phyloP scores from a whole-genome alignment of 2,329 filamentous ascomycete genomes.

The Sporothrix sp. region DNA sequence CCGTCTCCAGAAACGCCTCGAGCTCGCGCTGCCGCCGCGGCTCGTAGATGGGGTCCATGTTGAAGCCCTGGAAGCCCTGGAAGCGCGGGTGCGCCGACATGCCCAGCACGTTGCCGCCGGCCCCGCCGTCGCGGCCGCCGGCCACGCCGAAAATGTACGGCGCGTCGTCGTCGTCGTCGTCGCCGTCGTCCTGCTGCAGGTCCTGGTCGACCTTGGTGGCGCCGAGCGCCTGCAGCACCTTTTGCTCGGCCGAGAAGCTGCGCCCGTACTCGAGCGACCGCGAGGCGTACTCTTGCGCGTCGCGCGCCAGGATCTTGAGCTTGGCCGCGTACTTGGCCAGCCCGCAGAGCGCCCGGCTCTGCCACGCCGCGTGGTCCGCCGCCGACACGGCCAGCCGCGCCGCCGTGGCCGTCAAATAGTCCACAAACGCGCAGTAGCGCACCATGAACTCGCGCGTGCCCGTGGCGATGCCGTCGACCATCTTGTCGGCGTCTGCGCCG shows the following conservation, averaged over 20 bases:
- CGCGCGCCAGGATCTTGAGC: conserved; percentile 9
- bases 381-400: conserved; percentile 1
- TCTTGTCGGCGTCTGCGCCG: not conserved
- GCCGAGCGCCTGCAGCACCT: conserved; percentile 1
- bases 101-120: not conserved
- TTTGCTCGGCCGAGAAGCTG: not conserved
- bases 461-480: not conserved
- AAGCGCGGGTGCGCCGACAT: not conserved
- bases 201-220: not conserved
- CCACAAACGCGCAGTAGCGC: conserved; percentile 8
- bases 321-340: conserved; percentile 9
- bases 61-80: not conserved
- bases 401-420: conserved; percentile 6
- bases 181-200: not conserved
- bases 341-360: conserved; percentile 1
- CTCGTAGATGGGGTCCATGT: conserved; percentile 6
- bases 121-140: not conserved
- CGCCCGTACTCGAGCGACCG: conserved; percentile 2
- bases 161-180: not conserved
- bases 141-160: not conserved
- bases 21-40: conserved; percentile 5
- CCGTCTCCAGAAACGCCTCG: conserved; percentile 1
- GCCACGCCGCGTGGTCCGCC: conserved; percentile 1
- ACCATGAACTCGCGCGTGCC: conserved; percentile 5
- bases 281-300: conserved; percentile 2